Evolutionary conservation across 495 filamentous ascomycete genomes (phyloP).

Genomic region (Glutinoglossum americanum): DNA sequence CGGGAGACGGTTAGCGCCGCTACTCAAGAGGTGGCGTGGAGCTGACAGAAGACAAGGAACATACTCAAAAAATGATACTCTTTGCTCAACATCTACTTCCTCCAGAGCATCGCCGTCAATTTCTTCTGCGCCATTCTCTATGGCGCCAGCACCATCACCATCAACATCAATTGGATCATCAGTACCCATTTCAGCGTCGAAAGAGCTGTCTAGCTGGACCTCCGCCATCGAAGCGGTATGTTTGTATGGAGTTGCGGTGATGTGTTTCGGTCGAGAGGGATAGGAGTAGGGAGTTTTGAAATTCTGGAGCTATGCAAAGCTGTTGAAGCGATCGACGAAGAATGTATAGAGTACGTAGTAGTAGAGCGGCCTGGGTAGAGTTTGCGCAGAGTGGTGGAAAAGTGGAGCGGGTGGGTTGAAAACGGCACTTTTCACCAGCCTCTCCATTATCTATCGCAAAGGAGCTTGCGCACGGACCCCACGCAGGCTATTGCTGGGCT

Average conservation of each 20-base stretch:
- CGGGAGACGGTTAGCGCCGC: neutral
- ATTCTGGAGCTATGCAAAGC: too few relatives aligned
- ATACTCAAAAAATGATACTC: neutral
- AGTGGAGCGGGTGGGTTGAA: too few relatives aligned
- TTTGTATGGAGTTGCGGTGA: neutral
- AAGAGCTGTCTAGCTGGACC: neutral
- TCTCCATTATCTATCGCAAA: too few relatives aligned
- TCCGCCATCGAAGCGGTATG: neutral
- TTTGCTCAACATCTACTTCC: neutral
- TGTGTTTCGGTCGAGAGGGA: too few relatives aligned
- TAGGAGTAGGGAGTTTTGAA: too few relatives aligned
- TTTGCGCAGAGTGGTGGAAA: too few relatives aligned
- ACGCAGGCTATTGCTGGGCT: too few relatives aligned
- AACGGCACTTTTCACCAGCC: too few relatives aligned
- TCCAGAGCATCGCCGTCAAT: neutral
- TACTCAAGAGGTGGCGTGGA: neutral
- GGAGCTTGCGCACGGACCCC: too few relatives aligned
- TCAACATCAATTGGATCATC: neutral
- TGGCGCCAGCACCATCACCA: neutral
- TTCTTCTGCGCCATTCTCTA: neutral
- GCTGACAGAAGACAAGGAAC: neutral
- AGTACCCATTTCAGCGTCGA: neutral
- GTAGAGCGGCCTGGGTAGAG: too few relatives aligned
- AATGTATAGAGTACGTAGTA: too few relatives aligned
- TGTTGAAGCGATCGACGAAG: too few relatives aligned